Conservation (phyloP, 805 yeast genomes). For the Zygosaccharomyces rouxii region DNA sequence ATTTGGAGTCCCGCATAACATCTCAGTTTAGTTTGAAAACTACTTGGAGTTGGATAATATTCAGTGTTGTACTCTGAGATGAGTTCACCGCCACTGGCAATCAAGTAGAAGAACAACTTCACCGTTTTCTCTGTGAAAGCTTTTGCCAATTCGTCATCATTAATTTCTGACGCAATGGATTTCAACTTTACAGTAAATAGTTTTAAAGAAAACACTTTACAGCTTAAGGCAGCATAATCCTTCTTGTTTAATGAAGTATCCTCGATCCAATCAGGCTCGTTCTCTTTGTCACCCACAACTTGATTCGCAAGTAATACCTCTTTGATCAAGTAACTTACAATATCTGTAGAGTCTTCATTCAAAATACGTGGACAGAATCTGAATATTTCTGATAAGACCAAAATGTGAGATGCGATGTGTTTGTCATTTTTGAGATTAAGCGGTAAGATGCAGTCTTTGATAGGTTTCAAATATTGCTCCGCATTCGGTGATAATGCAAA, state of each 20-base stretch:
- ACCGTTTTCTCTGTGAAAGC: slow-evolving; percentile 58
- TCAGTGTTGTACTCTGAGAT: slow-evolving; percentile 41
- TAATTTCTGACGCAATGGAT: slow-evolving; percentile 31
- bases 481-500: slow-evolving; percentile 45
- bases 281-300: slow-evolving; percentile 28
- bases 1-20: slow-evolving; percentile 63
- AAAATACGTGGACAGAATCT: slow-evolving; percentile 44
- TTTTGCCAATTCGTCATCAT: slow-evolving; percentile 38
- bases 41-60: slow-evolving; percentile 57
- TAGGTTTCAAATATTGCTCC: slow-evolving; percentile 38
- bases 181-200: slow-evolving; percentile 58
- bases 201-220: slow-evolving; percentile 51
- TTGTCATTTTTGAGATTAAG: slow-evolving; percentile 37
- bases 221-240: slow-evolving; percentile 35
- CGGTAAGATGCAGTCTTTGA: slow-evolving; percentile 48
- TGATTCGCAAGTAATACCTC: slow-evolving; percentile 56
- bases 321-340: slow-evolving; percentile 57
- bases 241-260: slow-evolving; percentile 42
- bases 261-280: slow-evolving; percentile 44
- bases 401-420: slow-evolving; percentile 49
- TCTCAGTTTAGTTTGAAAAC: slow-evolving; percentile 57
- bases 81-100: slow-evolving; percentile 77
- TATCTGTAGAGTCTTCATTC: slow-evolving; percentile 50
- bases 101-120: slow-evolving; percentile 59
- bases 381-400: slow-evolving; percentile 58